Evolutionary conservation across 257 asterid genomes (phyloP).

Genomic region (Cruciata laevipes): DNA sequence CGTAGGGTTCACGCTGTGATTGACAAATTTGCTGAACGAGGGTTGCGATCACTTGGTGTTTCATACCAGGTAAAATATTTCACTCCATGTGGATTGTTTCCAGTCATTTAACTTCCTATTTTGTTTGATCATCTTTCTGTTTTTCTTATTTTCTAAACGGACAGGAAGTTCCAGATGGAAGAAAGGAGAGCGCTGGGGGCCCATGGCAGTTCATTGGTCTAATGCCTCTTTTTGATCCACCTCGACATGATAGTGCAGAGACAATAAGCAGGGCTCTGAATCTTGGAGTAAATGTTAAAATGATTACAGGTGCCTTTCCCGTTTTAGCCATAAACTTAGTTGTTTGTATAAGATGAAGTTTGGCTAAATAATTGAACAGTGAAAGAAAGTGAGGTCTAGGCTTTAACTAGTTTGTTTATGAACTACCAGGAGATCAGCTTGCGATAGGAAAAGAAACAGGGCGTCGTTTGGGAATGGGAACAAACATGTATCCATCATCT

Average conservation of each 20-base stretch:
- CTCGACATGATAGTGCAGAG: conserved; percentile 52
- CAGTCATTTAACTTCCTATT: background rate
- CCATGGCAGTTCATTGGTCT: conserved; percentile 46
- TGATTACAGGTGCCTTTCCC: conserved; percentile 36
- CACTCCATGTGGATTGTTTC: background rate
- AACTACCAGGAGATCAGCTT: conserved; percentile 81
- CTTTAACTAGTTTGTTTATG: conserved; percentile 8
- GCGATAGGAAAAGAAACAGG: conserved; percentile 99
- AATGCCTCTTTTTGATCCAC: conserved; percentile 48
- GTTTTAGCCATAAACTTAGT: background rate
- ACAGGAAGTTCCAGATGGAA: conserved; percentile 49
- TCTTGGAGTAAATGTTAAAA: conserved; percentile 47
- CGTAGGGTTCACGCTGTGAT: conserved; percentile 44
- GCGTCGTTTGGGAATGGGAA: conserved; percentile 95
- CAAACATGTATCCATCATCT: conserved; percentile 97
- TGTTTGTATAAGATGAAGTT: background rate
- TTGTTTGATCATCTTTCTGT: background rate
- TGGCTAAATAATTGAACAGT: background rate
- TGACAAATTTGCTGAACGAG: conserved; percentile 50
- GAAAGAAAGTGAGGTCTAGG: background rate
- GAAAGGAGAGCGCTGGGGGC: conserved; percentile 46
- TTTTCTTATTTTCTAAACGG: background rate
- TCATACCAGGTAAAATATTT: conserved; percentile 39
- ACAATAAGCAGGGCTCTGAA: conserved; percentile 45
- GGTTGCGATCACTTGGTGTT: conserved; percentile 45